Conservation (phyloP, 768 basidiomycete genomes). For the Naematelia aurantialba region DNA sequence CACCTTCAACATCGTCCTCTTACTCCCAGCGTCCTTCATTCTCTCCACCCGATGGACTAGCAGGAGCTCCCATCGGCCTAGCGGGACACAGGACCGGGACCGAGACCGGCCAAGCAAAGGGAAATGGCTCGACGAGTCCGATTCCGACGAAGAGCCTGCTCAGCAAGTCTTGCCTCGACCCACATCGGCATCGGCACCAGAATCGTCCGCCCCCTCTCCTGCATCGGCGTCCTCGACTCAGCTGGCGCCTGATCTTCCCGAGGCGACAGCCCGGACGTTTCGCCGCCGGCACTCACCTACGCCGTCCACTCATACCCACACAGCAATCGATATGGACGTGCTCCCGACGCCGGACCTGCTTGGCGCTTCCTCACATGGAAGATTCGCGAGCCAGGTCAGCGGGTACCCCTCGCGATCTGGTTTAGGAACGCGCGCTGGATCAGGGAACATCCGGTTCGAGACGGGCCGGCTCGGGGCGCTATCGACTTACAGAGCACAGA, state of each 20-base stretch:
- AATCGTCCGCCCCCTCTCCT: conserved; percentile 3
- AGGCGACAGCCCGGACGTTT: conserved; percentile 4
- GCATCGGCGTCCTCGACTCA: conserved; percentile 4
- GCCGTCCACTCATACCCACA: conserved; percentile 22
- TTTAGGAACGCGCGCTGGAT: background rate
- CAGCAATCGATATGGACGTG: conserved; percentile 27
- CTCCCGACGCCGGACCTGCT: conserved; percentile 28
- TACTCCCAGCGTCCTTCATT: conserved; percentile 7
- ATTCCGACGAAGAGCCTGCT: conserved; percentile 43
- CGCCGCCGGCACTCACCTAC: conserved; percentile 28
- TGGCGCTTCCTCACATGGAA: background rate
- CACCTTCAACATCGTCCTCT: conserved; percentile 53
- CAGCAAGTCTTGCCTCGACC: conserved; percentile 10
- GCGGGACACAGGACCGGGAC: background rate
- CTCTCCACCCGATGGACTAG: background rate
- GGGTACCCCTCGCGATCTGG: background rate
- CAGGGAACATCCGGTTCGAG: background rate
- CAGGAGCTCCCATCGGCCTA: background rate
- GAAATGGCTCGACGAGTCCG: conserved; percentile 43
- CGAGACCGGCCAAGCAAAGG: conserved; percentile 17
- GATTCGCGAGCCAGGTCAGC: background rate
- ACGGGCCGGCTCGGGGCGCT: conserved; percentile 58
- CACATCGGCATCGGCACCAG: background rate
- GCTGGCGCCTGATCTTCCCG: conserved; percentile 10
- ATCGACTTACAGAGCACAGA: conserved; percentile 83